These are phyloP conservation scores for Russula compacta DNA, from an alignment of 768 basidiomycete species.

Conservation along the genomic window DNA sequence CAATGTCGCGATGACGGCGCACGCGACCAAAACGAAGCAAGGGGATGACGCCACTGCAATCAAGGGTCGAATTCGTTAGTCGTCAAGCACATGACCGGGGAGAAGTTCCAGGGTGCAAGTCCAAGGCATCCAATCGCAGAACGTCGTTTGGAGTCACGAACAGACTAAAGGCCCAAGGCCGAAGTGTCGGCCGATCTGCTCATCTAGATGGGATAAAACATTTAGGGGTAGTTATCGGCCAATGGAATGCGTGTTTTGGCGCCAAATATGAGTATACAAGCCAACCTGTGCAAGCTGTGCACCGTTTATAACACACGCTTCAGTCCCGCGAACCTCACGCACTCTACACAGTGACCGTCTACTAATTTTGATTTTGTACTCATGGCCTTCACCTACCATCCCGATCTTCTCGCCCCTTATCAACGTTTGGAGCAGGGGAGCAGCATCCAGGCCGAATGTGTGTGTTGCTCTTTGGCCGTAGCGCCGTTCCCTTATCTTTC, in stretches of 20 bases:
- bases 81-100: too few relatives aligned
- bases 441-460: slow-evolving; percentile 92
- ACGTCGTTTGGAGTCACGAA: too few relatives aligned
- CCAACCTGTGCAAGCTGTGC: neutral
- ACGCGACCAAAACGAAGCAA: neutral
- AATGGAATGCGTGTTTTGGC: neutral
- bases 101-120: too few relatives aligned
- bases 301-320: too few relatives aligned
- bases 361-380: neutral
- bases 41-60: neutral
- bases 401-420: slow-evolving; percentile 84
- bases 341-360: neutral
- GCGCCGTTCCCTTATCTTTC: slow-evolving; percentile 1
- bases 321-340: neutral
- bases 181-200: neutral
- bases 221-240: neutral
- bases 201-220: neutral
- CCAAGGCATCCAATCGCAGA: too few relatives aligned
- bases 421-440: slow-evolving; percentile 84
- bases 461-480: slow-evolving; percentile 22
- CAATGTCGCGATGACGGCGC: neutral
- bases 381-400: slow-evolving; percentile 39
- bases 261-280: neutral
- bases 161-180: neutral
- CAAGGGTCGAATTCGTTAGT: neutral